phyloP scores from a whole-genome alignment of 495 filamentous ascomycete genomes.

The Cercophora sp. region DNA sequence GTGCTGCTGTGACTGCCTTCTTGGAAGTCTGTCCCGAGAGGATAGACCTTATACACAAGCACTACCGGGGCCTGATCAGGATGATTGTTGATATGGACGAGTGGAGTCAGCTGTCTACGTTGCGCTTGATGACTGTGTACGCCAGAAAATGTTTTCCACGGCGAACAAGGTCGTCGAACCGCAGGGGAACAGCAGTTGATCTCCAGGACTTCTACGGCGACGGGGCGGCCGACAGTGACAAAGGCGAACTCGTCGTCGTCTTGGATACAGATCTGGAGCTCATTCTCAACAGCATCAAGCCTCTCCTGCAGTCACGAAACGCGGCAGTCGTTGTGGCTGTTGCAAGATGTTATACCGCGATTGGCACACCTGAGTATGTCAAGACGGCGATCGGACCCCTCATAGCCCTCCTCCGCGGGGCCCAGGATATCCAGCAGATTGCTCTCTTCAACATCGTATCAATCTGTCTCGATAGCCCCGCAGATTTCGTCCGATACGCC shows the following conservation, averaged over 20 bases:
- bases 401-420: constrained; percentile 75
- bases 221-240: constrained; percentile 39
- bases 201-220: constrained; percentile 74
- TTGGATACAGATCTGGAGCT: constrained; percentile 82
- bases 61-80: constrained; percentile 76
- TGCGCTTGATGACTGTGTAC: constrained; percentile 79
- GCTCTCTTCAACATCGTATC: constrained; percentile 91
- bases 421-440: constrained; percentile 81
- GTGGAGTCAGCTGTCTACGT: constrained; percentile 83
- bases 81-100: constrained; percentile 99
- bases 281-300: constrained; percentile 71
- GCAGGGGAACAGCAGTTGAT: constrained; percentile 33
- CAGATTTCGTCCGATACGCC: constrained; percentile 75
- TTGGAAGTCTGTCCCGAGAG: constrained; percentile 82
- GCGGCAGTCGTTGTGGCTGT: constrained; percentile 88
- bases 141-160: constrained; percentile 84
- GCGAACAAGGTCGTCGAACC: constrained; percentile 52
- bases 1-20: constrained; percentile 85
- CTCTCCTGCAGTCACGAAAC: constrained; percentile 87
- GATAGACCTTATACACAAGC: constrained; percentile 82
- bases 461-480: constrained; percentile 68
- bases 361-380: constrained; percentile 73
- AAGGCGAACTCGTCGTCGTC: constrained; percentile 54
- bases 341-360: constrained; percentile 74
- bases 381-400: constrained; percentile 72